Base-by-base conservation (phyloP, 2,329 filamentous ascomycete genomes). In the Botryotinia convoluta region DNA sequence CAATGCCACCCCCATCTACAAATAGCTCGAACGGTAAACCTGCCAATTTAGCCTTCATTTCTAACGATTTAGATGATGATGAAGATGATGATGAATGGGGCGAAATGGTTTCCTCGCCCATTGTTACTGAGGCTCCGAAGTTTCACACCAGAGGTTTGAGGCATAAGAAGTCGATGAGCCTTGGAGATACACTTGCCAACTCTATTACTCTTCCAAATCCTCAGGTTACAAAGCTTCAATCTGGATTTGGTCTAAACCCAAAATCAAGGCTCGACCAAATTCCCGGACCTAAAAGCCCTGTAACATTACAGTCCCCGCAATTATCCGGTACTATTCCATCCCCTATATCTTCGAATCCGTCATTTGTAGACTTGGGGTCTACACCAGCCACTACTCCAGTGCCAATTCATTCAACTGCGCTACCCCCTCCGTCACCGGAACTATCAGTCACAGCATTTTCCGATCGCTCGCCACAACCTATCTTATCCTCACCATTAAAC, bases 101-200 rank as follows among this genome's bases (percentile, higher is more conserved):
- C 10, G 81, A 83, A 71, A 82, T 83, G 81, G 77, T 83, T 26
- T 79, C 80, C 44, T 82, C 81, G 1, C 80, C 82, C 35, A 73
- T 75, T 20, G 64, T 72, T 37, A 72, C 74, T n/a, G 42, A 74
- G 20, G 72, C 78, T 39, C 39, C 69, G 6, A 73, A 73, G 20
- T 51, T 62, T 22, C 63, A 73, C 14, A 42, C 68, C 22, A 69
- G 65, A 16, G 59, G 54, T 18, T 67, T 74, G n/a, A 73, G 60
- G 14, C 76, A 79, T 60, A 78, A 77, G 42, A 78, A 75, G 60
- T 78, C 78, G 4, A 73, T 74, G 63, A 79, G 76, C 57, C 69
- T 78, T 45, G 74, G 71, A 48, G 45, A 37, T 26, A 51, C 71
- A 20, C 37, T 48, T 4, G 16, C 60, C 29, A 32, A 45, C 22